Evolutionary conservation across 2,329 filamentous ascomycete genomes (phyloP), one percentile per base, ranked within the genome.

Genomic region (Colletotrichum spaethianum): DNA sequence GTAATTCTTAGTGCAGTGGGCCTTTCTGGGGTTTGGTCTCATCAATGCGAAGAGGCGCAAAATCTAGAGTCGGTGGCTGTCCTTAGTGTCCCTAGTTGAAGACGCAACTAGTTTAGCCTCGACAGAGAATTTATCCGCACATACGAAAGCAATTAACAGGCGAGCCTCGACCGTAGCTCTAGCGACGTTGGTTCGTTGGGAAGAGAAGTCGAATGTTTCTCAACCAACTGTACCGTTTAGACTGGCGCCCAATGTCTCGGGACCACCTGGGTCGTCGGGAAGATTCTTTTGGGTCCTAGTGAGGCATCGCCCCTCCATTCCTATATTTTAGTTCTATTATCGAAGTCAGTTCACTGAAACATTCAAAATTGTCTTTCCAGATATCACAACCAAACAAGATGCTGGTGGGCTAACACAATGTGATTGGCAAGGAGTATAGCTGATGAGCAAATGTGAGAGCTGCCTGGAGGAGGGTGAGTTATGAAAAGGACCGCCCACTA

Each of bases 101-200:
- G 36, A 42, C 61, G 48, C 61, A 63, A 55, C 28, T n/a, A 44
- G 48, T 23, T 55, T 55, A 44, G 48, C 61, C 36, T 18, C 23
- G 16, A 4, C n/a, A 4, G 11, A 23, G 18, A 2, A 33, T 23
- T 26, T 7, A 2, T 31, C 11, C 14, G 4, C 33, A 23, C 9
- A n/a, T 16, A 23, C 26, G 20, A 20, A 26, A 26, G 9, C 8
- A 7, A 18, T 16, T 3, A 8, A 36, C 4, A 18, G 4, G 2
- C 5, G 28, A 18, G 5, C 7, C 4, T 4, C 6, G 6, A 12
- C 18, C n/a, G 11, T 4, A 6, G 18, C n/a, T 26, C 55, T 40
- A 57, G 50, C 14, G n/a, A n/a, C 23, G 1, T 12, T 26, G 9
- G 31, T 18, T 8, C 44, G 8, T 28, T 12, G 8, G 6, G 18